Base-by-base conservation (phyloP, 306 rosid species). In the Ammopiptanthus mongolicus region DNA sequence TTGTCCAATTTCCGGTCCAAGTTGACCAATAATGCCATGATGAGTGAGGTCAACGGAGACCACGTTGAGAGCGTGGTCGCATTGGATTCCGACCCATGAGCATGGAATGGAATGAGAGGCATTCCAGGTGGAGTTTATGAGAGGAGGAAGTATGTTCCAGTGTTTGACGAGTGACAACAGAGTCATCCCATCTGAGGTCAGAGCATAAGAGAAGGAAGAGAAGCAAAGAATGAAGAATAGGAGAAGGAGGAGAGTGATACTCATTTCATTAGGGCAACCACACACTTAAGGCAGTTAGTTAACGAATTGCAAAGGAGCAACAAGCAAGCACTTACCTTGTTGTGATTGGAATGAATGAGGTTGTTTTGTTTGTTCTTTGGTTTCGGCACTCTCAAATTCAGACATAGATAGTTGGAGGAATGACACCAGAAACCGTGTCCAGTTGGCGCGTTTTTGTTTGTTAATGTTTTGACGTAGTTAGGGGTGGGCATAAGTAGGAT, bases 41-140 rank as follows among this genome's bases (percentile, higher is more conserved):
- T 57, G 42, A 31, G 88, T 62, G 70, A 89, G 79, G 31, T 87
- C 72, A 5, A 89, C 73, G 80, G 84, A 56, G 57, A 80, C 6
- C 31, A 85, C 79, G 53, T 50, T 18, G 4, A 33, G 51, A 62
- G 74, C 33, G 31, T 15, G 21, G 80, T 86, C 85, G 47, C 97
- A 90, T 28, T 80, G 5, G 15, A 92, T 61, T 69, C 96, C 97
- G 0, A 57, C 34, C 94, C 97, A 92, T 50, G 84, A 77, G 39
- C 97, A 92, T 18, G 91, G 90, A 58, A 75, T 79, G 67, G 92
- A 84, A 87, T 90, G 78, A 58, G 86, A 82, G 14, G 76, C 80
- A 33, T 86, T 85, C 97, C 97, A 90, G 46, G 65, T 74, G 13
- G 84, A 85, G 57, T 28, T 61, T 12, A 92, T 56, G 58, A 76